These are phyloP conservation scores for Metschnikowia baotianmanensis DNA, from an alignment of 805 yeast genomes.

Conservation along the genomic window DNA sequence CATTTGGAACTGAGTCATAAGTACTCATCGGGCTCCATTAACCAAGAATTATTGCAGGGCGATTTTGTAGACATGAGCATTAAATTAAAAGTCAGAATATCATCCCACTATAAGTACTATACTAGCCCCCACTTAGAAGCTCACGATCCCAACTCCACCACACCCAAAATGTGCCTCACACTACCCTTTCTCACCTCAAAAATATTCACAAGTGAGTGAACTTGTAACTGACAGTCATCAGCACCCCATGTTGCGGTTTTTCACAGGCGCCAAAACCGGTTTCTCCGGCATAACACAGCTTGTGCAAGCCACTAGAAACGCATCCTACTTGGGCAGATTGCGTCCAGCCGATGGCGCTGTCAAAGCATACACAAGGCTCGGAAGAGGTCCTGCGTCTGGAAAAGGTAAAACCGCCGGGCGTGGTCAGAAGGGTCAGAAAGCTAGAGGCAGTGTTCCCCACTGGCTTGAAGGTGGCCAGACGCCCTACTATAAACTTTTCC, in stretches of 20 bases:
- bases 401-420: constrained; percentile 94
- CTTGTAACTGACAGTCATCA: background rate
- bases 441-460: constrained; percentile 83
- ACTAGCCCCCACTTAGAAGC: too few relatives aligned
- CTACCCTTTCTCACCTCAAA: background rate
- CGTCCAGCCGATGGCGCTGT: constrained; percentile 64
- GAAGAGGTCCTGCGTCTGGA: constrained; percentile 95
- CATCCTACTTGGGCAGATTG: constrained; percentile 52
- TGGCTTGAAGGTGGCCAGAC: constrained; percentile 99
- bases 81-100: too few relatives aligned
- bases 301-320: constrained; percentile 27
- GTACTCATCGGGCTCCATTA: too few relatives aligned
- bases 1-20: too few relatives aligned
- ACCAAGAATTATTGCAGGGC: too few relatives aligned
- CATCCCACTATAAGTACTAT: too few relatives aligned
- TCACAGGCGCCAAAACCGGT: constrained; percentile 5
- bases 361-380: constrained; percentile 65
- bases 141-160: too few relatives aligned
- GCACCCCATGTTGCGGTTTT: constrained; percentile 9
- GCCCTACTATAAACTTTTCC: constrained; percentile 78
- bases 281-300: constrained; percentile 3
- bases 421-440: constrained; percentile 99
- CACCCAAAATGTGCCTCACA: constrained; percentile 1
- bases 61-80: too few relatives aligned
- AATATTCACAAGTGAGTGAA: background rate